phyloP scores from a whole-genome alignment of 257 asterid genomes.

The Solanum acaule region DNA sequence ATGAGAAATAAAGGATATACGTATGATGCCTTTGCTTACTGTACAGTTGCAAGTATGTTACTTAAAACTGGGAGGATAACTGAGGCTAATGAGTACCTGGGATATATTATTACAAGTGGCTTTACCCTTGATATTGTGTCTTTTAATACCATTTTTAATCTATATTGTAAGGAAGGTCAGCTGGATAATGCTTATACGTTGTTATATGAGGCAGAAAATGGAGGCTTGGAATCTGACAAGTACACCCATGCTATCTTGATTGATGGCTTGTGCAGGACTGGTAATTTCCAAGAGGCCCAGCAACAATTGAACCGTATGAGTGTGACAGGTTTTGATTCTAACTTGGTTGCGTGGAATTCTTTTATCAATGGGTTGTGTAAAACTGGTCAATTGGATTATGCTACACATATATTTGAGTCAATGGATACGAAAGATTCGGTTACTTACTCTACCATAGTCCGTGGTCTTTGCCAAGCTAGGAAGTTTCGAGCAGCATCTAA shows the following conservation, averaged over 20 bases:
- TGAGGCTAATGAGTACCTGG: not conserved
- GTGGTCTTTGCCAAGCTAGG: not conserved
- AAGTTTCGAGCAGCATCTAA: not conserved
- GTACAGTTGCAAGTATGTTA: not conserved
- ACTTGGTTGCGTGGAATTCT: not conserved
- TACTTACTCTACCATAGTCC: not conserved
- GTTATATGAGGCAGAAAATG: not conserved
- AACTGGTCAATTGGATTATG: not conserved
- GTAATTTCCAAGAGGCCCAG: not conserved
- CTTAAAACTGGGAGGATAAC: constrained; percentile 1
- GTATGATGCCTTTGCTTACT: not conserved
- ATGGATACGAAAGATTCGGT: not conserved
- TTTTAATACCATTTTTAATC: not conserved
- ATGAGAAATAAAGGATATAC: not conserved
- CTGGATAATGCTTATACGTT: not conserved
- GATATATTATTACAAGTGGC: not conserved
- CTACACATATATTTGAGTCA: not conserved
- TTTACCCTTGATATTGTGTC: not conserved
- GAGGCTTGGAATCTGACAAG: not conserved
- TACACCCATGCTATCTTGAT: not conserved
- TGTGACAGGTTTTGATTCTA: not conserved
- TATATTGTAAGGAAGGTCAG: not conserved
- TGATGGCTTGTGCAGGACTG: not conserved
- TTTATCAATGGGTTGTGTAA: not conserved
- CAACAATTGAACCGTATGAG: constrained; percentile 2